Percentiles rank a stretch among this genome's conserved stretches.
Evolutionary conservation across 2,329 filamentous ascomycete species (phyloP).

Genomic region (Decorospora gaudefroyi): DNA sequence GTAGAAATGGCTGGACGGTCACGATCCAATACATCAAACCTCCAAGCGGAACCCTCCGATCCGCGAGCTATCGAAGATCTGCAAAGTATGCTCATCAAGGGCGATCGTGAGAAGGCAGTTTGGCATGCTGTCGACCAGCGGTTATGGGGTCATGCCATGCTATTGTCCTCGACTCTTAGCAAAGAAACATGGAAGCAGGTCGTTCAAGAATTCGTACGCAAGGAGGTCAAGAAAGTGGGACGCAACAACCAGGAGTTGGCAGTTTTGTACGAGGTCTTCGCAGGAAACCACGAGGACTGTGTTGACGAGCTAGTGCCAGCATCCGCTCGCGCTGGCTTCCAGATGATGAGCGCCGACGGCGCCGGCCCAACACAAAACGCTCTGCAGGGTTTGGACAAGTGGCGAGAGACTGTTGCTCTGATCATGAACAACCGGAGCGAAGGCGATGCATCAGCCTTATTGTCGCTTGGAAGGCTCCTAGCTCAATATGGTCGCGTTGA

Average conservation of each 20-base stretch:
- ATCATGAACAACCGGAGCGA: slow-evolving; percentile 85
- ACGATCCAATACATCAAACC: slow-evolving; percentile 35
- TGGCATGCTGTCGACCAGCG: slow-evolving; percentile 93
- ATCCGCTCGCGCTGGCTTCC: slow-evolving; percentile 87
- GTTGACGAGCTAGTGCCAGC: slow-evolving; percentile 93
- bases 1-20: slow-evolving; percentile 46
- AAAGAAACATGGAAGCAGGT: slow-evolving; percentile 84
- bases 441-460: slow-evolving; percentile 76
- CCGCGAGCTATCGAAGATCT: slow-evolving; percentile 71
- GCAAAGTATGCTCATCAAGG: slow-evolving; percentile 72
- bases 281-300: slow-evolving; percentile 91
- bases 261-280: slow-evolving; percentile 89
- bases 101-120: slow-evolving; percentile 86
- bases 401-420: slow-evolving; percentile 86
- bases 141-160: slow-evolving; percentile 94
- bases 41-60: slow-evolving; percentile 68
- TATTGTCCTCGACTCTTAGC: slow-evolving; percentile 81
- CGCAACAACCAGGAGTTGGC: slow-evolving; percentile 85
- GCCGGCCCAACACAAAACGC: slow-evolving; percentile 69
- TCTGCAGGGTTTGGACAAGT: slow-evolving; percentile 85
- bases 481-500: slow-evolving; percentile 85
- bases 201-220: slow-evolving; percentile 90
- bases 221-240: slow-evolving; percentile 83
- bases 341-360: slow-evolving; percentile 75
- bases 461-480: slow-evolving; percentile 79